Percentiles rank a stretch among this genome's conserved stretches.
Evolutionary conservation across 306 rosid genomes (phyloP).

Genomic region (Luffa aegyptiaca): DNA sequence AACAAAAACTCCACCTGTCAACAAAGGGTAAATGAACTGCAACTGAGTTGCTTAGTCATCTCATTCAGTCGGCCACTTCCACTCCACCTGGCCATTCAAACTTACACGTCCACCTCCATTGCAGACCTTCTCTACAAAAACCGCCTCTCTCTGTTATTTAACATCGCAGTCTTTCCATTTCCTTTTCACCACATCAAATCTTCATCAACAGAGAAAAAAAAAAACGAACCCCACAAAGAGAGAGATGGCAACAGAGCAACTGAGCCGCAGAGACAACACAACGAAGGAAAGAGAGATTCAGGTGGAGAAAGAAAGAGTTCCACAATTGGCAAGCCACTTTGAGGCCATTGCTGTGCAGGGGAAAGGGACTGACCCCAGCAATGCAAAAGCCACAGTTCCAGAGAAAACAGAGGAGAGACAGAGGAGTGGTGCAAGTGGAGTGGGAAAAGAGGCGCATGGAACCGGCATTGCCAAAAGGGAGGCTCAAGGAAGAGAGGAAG

Average conservation of each 20-base stretch:
- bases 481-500: background rate
- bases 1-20: background rate
- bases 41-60: background rate
- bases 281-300: constrained; percentile 27
- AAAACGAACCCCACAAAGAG: background rate
- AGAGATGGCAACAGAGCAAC: constrained; percentile 51
- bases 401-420: background rate
- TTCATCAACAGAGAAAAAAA: background rate
- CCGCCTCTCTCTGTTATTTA: constrained; percentile 1
- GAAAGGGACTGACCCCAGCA: background rate
- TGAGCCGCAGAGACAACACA: constrained; percentile 30
- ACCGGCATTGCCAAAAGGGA: background rate
- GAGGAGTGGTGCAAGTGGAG: background rate
- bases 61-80: background rate
- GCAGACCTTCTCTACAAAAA: background rate
- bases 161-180: background rate
- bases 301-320: constrained; percentile 37
- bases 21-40: background rate
- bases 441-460: background rate
- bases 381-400: background rate
- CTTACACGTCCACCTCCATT: background rate
- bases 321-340: constrained; percentile 42
- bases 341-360: constrained; percentile 34
- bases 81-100: background rate
- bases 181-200: background rate